These are phyloP conservation scores for Phytophthora meadii DNA, from an alignment of 352 stramenopile genomes.

Conservation along the genomic window DNA sequence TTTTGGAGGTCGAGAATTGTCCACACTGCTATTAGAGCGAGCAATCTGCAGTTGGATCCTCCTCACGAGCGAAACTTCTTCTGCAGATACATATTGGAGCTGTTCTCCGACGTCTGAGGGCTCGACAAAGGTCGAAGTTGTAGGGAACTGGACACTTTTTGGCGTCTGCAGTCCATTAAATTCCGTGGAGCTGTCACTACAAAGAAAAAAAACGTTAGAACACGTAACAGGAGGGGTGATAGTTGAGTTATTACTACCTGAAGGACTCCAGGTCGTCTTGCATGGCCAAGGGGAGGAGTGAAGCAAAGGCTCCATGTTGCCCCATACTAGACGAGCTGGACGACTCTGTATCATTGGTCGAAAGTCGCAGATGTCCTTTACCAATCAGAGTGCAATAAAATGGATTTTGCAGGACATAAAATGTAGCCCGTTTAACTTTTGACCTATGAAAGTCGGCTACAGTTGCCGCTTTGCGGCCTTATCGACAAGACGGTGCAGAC, in stretches of 20 bases:
- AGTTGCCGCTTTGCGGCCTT: too few species aligned
- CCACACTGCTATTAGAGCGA: conserved; percentile 6
- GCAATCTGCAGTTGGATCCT: conserved; percentile 11
- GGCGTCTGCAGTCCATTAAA: conserved; percentile 19
- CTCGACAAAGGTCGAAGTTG: conserved; percentile 1
- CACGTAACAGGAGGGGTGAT: neutral
- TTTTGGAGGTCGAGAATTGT: conserved; percentile 5
- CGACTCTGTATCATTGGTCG: too few species aligned
- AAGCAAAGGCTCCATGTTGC: conserved; percentile 2
- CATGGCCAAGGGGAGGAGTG: conserved; percentile 1
- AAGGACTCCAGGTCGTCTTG: conserved; percentile 5
- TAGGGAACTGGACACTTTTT: conserved; percentile 10
- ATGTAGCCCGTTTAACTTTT: too few species aligned
- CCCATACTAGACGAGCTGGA: too few species aligned
- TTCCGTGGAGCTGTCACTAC: conserved; percentile 4
- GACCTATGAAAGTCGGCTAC: too few species aligned
- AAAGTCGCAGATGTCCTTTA: too few species aligned
- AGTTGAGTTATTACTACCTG: conserved; percentile 5
- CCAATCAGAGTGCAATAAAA: too few species aligned
- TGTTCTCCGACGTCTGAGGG: conserved; percentile 1
- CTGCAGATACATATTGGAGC: conserved; percentile 7
- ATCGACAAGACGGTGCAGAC: too few species aligned
- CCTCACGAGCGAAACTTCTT: conserved; percentile 2
- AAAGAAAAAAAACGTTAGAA: conserved; percentile 13
- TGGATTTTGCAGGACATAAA: too few species aligned